Evolutionary conservation across 2,329 filamentous ascomycete genomes (phyloP), one percentile per base, ranked within the genome.

Genomic region (Cordyceps militaris): DNA sequence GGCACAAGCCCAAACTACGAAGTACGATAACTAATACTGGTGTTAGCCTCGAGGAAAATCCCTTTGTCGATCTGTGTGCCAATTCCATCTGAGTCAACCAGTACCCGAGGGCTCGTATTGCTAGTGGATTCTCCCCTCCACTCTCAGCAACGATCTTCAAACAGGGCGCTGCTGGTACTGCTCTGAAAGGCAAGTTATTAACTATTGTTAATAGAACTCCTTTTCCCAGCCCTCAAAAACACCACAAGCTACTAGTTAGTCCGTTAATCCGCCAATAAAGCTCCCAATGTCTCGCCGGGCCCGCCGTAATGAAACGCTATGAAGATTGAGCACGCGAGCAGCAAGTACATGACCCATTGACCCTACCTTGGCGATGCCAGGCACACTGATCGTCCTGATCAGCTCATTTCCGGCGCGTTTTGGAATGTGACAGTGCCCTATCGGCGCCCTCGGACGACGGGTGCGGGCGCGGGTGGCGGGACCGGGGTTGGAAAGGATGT

Each of bases 241-340:
- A 43, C 3, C 21, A 43, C 21, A 24, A 24, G 34, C 40, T 23
- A 23, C 10, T 4, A 19, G 16, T n/a, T 23, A 14, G 19, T 43
- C 10, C 40, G 24, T 21, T 47, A 42, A 19, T 50, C 50, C 38
- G 38, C 36, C 32, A 43, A 28, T 38, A 11, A n/a, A 50, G 30
- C 9, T 9, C 30, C 28, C 26, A 30, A 28, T 32, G 49, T 42
- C 23, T 49, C 32, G n/a, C 38, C 50, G 16, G 26, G 26, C 24
- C 38, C 36, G 36, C 23, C 30, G 30, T 36, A 50, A n/a, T 24
- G 13, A 34, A 23, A 50, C 30, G 23, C 36, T 38, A 9, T 43
- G 30, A 34, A 28, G 30, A 38, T 34, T 55, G 30, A 47, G 52
- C 52, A 55, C 52, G 52, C 52, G 42, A 55, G 52, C 42, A 55